Conservation (phyloP, 2,329 filamentous ascomycete genomes). For the Colletotrichum coccodes region DNA sequence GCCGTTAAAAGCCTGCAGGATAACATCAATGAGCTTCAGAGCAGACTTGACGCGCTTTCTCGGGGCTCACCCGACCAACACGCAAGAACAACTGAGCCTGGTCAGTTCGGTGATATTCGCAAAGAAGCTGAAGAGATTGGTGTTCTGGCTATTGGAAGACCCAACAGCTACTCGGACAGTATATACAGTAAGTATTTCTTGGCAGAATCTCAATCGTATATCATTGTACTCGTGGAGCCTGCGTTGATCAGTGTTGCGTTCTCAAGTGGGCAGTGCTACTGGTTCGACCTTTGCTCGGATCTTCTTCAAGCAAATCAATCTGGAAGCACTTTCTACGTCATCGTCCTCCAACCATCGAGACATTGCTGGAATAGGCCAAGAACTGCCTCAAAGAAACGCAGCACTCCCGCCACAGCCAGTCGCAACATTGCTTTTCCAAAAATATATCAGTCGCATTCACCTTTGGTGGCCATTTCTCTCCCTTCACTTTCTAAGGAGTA, state of each 20-base stretch:
- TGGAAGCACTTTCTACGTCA: slow-evolving; percentile 1
- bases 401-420: slow-evolving; percentile 35
- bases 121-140: slow-evolving; percentile 40
- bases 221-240: too few relatives aligned
- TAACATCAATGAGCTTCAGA: slow-evolving; percentile 19
- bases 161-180: slow-evolving; percentile 27
- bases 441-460: slow-evolving; percentile 38
- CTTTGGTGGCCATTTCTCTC: slow-evolving; percentile 40
- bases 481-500: slow-evolving; percentile 33
- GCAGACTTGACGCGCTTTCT: slow-evolving; percentile 5
- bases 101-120: slow-evolving; percentile 10
- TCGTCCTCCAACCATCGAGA: background rate
- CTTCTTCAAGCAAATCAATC: slow-evolving; percentile 38
- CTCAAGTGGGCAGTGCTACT: slow-evolving; percentile 36
- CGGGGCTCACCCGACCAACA: background rate
- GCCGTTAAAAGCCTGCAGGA: slow-evolving; percentile 25
- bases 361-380: background rate
- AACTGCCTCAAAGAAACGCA: slow-evolving; percentile 24
- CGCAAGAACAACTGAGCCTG: background rate
- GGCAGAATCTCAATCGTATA: too few relatives aligned
- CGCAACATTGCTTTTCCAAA: slow-evolving; percentile 31
- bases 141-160: slow-evolving; percentile 35
- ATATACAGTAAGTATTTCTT: slow-evolving; percentile 33
- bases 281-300: slow-evolving; percentile 40
- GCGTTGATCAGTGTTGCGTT: background rate